Evolutionary conservation across 108 stramenopile species (phyloP).

Genomic region (Skeletonema tropicum): DNA sequence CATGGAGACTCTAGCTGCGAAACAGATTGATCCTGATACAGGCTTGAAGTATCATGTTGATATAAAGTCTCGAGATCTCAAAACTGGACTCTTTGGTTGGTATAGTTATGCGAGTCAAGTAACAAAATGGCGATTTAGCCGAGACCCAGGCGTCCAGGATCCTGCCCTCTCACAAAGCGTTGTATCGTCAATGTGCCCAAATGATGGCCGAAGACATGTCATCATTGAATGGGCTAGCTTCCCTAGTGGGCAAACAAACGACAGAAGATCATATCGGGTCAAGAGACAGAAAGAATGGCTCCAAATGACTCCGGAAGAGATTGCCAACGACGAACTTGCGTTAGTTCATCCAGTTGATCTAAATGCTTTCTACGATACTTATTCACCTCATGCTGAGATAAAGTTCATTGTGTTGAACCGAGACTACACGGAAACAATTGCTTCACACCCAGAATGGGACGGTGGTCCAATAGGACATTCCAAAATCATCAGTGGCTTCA

Average conservation of each 20-base stretch:
- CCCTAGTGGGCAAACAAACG: conserved; percentile 34
- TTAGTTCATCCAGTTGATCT: conserved; percentile 32
- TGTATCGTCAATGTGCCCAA: conserved; percentile 26
- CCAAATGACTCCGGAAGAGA: conserved; percentile 22
- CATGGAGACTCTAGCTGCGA: conserved; percentile 21
- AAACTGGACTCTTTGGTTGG: conserved; percentile 29
- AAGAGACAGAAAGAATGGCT: conserved; percentile 36
- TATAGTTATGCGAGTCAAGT: background rate
- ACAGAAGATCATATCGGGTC: conserved; percentile 27
- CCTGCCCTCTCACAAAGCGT: conserved; percentile 17
- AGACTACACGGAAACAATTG: conserved; percentile 32
- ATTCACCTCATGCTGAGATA: conserved; percentile 36
- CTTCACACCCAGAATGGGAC: conserved; percentile 41
- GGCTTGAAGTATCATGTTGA: conserved; percentile 23
- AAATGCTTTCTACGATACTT: conserved; percentile 29
- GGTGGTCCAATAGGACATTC: conserved; percentile 16
- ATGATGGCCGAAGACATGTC: conserved; percentile 30
- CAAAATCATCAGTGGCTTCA: conserved; percentile 36
- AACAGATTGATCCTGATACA: conserved; percentile 31
- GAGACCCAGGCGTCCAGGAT: conserved; percentile 25
- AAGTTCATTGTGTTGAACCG: conserved; percentile 45
- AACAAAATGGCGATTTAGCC: conserved; percentile 2
- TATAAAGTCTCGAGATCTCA: conserved; percentile 7
- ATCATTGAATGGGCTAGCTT: conserved; percentile 39
- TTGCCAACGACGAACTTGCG: conserved; percentile 18